Conservation (phyloP, 2,329 filamentous ascomycete species). For the Monilinia polystroma region DNA sequence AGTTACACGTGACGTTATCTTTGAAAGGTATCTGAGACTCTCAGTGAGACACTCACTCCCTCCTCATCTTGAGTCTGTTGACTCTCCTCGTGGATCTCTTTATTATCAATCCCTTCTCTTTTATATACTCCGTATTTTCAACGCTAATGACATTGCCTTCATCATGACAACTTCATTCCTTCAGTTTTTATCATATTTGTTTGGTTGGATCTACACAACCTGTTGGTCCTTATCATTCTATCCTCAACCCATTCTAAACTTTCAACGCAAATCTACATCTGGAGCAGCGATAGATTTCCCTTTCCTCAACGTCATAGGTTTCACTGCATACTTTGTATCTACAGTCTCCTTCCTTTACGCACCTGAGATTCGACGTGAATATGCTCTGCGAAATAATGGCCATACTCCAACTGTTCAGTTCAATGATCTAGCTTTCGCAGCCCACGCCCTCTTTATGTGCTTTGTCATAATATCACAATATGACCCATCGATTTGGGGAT, state of each 20-base stretch:
- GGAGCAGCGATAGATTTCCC: slow-evolving; percentile 90
- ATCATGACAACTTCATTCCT: slow-evolving; percentile 45
- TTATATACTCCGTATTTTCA: background rate
- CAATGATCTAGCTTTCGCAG: slow-evolving; percentile 88
- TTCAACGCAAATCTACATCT: slow-evolving; percentile 69
- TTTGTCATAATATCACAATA: slow-evolving; percentile 76
- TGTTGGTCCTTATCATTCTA: slow-evolving; percentile 92
- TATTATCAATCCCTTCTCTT: background rate
- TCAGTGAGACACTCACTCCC: background rate
- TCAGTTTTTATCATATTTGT: slow-evolving; percentile 53
- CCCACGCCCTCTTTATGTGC: slow-evolving; percentile 74
- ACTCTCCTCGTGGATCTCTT: too few relatives aligned
- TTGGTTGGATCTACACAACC: slow-evolving; percentile 74
- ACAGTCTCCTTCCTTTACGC: slow-evolving; percentile 78
- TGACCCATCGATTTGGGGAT: slow-evolving; percentile 70
- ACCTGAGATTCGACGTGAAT: slow-evolving; percentile 72
- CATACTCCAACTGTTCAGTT: slow-evolving; percentile 80
- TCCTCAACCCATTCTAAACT: slow-evolving; percentile 83
- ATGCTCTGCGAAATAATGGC: slow-evolving; percentile 73
- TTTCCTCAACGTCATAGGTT: slow-evolving; percentile 68
- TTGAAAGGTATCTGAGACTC: too few relatives aligned
- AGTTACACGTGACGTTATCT: background rate
- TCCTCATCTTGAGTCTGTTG: background rate
- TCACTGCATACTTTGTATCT: slow-evolving; percentile 72
- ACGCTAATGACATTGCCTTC: slow-evolving; percentile 6